Conservation (phyloP, 768 basidiomycete genomes). For the Leucogyrophana mollusca region DNA sequence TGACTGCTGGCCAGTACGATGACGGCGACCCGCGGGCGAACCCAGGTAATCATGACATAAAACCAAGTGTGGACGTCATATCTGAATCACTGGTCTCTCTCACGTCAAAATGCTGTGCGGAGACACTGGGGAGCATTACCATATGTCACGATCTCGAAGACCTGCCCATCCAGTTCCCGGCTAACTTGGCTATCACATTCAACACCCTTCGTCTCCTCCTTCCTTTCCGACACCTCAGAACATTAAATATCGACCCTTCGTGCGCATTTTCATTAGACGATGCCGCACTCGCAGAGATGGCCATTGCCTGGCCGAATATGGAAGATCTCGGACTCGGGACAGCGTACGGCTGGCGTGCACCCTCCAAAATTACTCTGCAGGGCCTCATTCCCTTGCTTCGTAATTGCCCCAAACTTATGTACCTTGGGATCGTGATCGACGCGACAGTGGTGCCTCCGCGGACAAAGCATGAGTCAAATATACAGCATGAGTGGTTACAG, state of each 20-base stretch:
- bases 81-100: too few species aligned
- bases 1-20: too few species aligned
- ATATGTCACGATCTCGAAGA: too few species aligned
- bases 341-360: constrained; percentile 29
- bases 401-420: constrained; percentile 10
- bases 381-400: constrained; percentile 21
- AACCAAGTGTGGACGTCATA: too few species aligned
- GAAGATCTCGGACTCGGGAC: constrained; percentile 24
- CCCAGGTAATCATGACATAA: too few species aligned
- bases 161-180: too few species aligned
- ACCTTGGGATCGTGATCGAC: constrained; percentile 25
- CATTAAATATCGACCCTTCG: constrained; percentile 24
- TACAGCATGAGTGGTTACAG: constrained; percentile 22
- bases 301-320: constrained; percentile 25
- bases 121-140: too few species aligned
- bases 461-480: too few species aligned
- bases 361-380: constrained; percentile 23
- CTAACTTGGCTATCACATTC: constrained; percentile 13
- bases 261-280: constrained; percentile 26
- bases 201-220: constrained; percentile 23
- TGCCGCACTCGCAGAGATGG: constrained; percentile 20
- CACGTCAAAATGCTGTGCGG: too few species aligned
- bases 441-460: constrained; percentile 19
- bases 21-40: too few species aligned
- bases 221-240: constrained; percentile 16